Evolutionary conservation across 2,329 filamentous ascomycete genomes (phyloP), one percentile per base, ranked within the genome.

Genomic region (Alternaria sp.): DNA sequence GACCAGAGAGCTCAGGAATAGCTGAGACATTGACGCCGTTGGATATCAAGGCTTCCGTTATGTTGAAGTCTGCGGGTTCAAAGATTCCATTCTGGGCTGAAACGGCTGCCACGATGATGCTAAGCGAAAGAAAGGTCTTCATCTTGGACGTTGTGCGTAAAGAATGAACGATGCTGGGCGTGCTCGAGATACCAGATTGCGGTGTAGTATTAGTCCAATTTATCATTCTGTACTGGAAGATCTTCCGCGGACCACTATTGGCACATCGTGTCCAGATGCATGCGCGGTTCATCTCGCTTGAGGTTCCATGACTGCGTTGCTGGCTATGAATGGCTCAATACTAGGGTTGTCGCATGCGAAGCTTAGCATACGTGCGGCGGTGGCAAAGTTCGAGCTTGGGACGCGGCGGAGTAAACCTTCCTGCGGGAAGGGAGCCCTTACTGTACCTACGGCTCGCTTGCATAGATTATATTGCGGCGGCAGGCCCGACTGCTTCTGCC

Each of bases 1-100:
- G 55, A 4, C 18, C 28, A 5, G 62, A 47, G 20, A 69, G 64
- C 30, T 70, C 61, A n/a, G 71, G 71, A 9, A 74, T 55, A 6
- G 63, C 60, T 28, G 62, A 67, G 25, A 71, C 63, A 55, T 73
- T 65, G 46, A 68, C 55, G 20, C 70, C 72, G 33, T 70, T 68
- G 5, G 60, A 47, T 11, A 69, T 49, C 23, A 76, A 61, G 6
- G 71, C 69, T 18, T 67, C 61, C 4, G 69, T 72, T 11, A 72
- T 51, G 25, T 72, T 69, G 44, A 72, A 71, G 18, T 68, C 60
- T 15, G 57, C 56, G 8, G 71, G 58, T 47, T 71, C 71, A n/a
- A 72, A 71, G 3, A 51, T 53, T 28, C 55, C 59, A 15, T 54
- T 46, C 56, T 65, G 66, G 28, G 67, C 65, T 50, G 50, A 58